phyloP scores from a whole-genome alignment of 192 early-diverging fungal genomes.

The Umbelopsis vinacea region DNA sequence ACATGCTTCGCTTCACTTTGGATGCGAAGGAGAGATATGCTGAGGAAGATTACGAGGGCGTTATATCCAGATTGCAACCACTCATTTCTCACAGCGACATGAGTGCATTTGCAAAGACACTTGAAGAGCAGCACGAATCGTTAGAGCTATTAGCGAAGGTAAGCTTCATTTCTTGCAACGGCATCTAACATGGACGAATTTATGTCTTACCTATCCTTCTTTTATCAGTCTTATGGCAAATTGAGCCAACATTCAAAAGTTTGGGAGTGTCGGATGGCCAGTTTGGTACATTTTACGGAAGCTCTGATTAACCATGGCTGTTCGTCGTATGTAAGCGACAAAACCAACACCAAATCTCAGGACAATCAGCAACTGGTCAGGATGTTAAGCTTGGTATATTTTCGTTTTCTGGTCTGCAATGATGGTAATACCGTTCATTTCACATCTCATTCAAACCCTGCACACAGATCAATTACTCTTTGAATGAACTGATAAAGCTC shows the following conservation, averaged over 20 bases:
- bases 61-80: constrained; percentile 38
- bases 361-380: constrained; percentile 1
- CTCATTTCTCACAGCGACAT: constrained; percentile 29
- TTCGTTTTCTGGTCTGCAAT: background rate
- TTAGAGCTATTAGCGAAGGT: constrained; percentile 47
- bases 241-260: constrained; percentile 34
- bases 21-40: constrained; percentile 35
- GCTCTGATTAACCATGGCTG: constrained; percentile 39
- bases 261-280: constrained; percentile 42
- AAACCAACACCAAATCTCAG: background rate
- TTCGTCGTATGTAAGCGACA: constrained; percentile 15
- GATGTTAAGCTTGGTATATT: constrained; percentile 17
- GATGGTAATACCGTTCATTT: too few relatives aligned
- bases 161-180: background rate
- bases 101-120: constrained; percentile 36
- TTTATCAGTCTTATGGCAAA: constrained; percentile 41
- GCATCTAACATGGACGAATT: background rate
- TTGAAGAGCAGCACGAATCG: constrained; percentile 41
- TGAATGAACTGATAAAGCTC: constrained; percentile 23
- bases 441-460: constrained; percentile 20
- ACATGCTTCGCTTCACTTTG: constrained; percentile 42
- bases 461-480: constrained; percentile 28
- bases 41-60: constrained; percentile 43
- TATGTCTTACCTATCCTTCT: background rate
- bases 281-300: constrained; percentile 39